Conservation (phyloP, 2,329 filamentous ascomycete species). For the Knoxdaviesia proteae region DNA sequence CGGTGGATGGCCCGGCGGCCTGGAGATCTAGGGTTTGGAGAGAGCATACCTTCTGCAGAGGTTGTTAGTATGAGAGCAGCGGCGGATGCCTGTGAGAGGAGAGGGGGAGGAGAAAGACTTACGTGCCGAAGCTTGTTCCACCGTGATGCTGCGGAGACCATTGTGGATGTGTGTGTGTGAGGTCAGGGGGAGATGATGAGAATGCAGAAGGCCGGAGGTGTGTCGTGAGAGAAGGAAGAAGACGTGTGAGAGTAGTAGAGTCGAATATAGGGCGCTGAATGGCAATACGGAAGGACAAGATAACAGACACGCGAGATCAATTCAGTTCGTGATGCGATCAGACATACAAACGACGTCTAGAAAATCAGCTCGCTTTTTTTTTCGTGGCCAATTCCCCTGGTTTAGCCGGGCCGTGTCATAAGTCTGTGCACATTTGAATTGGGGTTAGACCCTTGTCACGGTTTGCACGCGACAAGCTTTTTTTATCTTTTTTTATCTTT, state of each 20-base stretch:
- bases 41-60: conserved; percentile 20
- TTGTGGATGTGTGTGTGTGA: conserved; percentile 11
- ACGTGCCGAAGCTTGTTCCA: conserved; percentile 51
- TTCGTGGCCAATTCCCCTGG: neutral
- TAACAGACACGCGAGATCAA: too few species aligned
- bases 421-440: too few species aligned
- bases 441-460: too few species aligned
- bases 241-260: neutral
- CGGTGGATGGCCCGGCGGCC: conserved; percentile 4
- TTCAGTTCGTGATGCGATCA: too few species aligned
- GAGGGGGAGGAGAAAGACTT: conserved; percentile 16
- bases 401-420: too few species aligned
- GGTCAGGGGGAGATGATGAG: neutral
- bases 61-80: conserved; percentile 6
- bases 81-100: neutral
- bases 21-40: neutral
- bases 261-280: neutral
- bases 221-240: neutral
- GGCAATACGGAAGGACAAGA: too few species aligned
- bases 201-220: neutral
- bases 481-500: too few species aligned
- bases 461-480: too few species aligned
- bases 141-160: conserved; percentile 26
- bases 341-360: neutral
- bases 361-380: neutral